Conservation (phyloP, 306 rosid species). For the Quercus dentata region DNA sequence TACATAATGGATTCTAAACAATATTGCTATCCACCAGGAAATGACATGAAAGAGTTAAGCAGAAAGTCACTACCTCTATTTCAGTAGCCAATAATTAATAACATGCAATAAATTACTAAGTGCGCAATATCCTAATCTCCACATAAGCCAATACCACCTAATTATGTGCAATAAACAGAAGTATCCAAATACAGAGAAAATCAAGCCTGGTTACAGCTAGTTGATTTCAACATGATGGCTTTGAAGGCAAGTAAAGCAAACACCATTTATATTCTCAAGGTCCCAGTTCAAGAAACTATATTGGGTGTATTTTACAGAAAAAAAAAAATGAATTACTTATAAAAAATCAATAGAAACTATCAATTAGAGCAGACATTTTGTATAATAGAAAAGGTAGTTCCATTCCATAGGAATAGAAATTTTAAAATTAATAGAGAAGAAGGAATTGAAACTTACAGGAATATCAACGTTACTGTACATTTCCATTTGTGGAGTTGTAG, state of each 20-base stretch:
- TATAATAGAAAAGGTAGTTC: not conserved
- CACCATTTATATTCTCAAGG: not conserved
- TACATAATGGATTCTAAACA: not conserved
- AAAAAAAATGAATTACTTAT: not conserved
- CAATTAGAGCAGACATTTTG: no score
- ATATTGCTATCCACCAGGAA: not conserved
- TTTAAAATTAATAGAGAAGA: not conserved
- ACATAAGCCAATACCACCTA: no score
- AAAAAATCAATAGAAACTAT: not conserved
- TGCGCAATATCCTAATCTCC: no score
- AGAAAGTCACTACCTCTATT: not conserved
- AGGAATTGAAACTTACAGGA: constrained; percentile 28
- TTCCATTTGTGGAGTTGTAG: constrained; percentile 37
- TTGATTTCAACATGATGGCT: not conserved
- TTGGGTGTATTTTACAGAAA: no score
- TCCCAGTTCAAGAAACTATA: not conserved
- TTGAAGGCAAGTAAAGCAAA: not conserved
- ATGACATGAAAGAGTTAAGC: not conserved
- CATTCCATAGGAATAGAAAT: not conserved
- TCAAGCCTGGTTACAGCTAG: no score
- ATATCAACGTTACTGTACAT: constrained; percentile 14
- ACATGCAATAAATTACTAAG: no score
- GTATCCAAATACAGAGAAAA: not conserved
- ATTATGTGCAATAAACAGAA: no score
- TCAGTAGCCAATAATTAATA: no score